Base-by-base conservation (phyloP, 352 stramenopile genomes). In the Pythium volutum region DNA sequence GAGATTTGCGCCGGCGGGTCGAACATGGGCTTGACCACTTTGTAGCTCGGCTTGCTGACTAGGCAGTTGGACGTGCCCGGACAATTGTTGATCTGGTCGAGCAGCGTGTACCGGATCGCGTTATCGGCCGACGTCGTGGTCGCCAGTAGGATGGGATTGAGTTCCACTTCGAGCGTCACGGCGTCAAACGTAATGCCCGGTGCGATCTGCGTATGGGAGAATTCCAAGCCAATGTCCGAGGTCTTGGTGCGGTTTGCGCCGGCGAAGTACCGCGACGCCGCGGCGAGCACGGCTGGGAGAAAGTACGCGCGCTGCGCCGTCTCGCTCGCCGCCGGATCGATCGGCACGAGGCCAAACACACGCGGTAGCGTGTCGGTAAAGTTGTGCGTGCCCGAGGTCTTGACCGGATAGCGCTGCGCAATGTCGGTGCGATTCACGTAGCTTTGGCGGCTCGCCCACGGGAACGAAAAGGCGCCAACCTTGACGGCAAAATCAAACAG, bases 21-120 rank as follows among this genome's bases (percentile, higher is more conserved):
- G 22, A 27, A 47, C 23, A 65, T 14, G 36, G 18, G 36, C 36
- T 26, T 10, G 8, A 26, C 41, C 16, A 26, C 41, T 4, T 10
- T 10, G 41, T 47, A 47, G 14, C 14, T 23, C 11, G 10, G 16
- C n/a, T 47, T 47, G 3, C 14, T 10, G n/a, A 47, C 20, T 4
- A 47, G 10, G n/a, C 41, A 47, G 47, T 38, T 16, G 10, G 16
- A 10, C 18, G 18, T 26, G 14, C 9, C 18, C 15, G 41, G 41
- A 11, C 53, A 42, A 23, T 27, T 8, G 9, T 27, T 18, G 22
- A 15, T 11, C n/a, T 29, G 12, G 41, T 18, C 25, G 7, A 55
- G 66, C 22, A 48, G 74, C 6, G 61, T 72, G 3, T 82, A 79
- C 43, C 39, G 74, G n/a, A 69, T 77, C 5, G 45, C 66, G 2